Evolutionary conservation across 164 flowering plant species (phyloP), one percentile per base, ranked within the genome.

Genomic region (Amborella trichopoda): DNA sequence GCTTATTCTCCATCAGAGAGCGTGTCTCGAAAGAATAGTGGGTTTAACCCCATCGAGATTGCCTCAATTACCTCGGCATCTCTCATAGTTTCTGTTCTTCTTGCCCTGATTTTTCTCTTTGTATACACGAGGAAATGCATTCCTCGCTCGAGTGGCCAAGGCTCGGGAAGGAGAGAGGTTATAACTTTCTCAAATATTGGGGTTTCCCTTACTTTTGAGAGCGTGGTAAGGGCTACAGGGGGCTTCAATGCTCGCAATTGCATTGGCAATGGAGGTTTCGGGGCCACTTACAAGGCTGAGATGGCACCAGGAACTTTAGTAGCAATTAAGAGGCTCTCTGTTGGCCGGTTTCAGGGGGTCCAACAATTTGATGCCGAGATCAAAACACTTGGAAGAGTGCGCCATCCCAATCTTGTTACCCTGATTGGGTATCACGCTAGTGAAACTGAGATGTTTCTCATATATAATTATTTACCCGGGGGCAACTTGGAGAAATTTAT

Each of bases 211-310:
- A 76, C 81, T 23, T 80, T 60, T 47, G 94, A 84, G 44, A 70
- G 52, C 42, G 91, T 88, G 47, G 91, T 88, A 40, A 69, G 70
- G 37, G 94, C 84, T 39, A 88, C 96, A 4, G 84, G 76, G 8
- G 56, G 55, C 52, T 88, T 84, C 62, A 88, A 72, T 56, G 75
- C 93, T 0, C 70, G 77, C 61, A 88, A 88, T 65, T 84, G 89
- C 65, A 88, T 88, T 24, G 97, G 97, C 4, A 78, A 49, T 68
- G 97, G 97, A 39, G 95, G 97, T 8, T 88, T 88, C 63, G 97
- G 97, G 48, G 89, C 95, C 17, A 88, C 97, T 3, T 84, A 80
- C 72, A 88, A 80, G 49, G 97, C 97, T 26, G 93, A 84, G 66
- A 64, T 88, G 20, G 65, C 86, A 6, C 77, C 86, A 1, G 82